Conservation (phyloP, 2,329 filamentous ascomycete genomes). For the Colletotrichum musicola region DNA sequence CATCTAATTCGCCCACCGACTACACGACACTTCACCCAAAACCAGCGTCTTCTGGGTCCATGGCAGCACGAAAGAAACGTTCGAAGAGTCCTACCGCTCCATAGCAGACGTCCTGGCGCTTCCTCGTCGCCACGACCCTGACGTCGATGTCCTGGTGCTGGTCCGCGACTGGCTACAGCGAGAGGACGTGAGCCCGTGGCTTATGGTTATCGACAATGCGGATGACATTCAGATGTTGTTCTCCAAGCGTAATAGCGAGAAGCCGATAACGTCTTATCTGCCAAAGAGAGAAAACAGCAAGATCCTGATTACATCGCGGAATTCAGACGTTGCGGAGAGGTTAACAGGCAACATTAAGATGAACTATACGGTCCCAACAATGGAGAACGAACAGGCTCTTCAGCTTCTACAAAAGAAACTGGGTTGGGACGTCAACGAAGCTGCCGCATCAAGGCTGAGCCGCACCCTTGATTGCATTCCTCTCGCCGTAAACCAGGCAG, state of each 20-base stretch:
- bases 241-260: not conserved
- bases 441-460: slow-evolving; percentile 8
- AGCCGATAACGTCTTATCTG: slow-evolving; percentile 38
- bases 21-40: slow-evolving; percentile 9
- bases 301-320: slow-evolving; percentile 40
- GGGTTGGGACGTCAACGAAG: slow-evolving; percentile 10
- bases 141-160: slow-evolving; percentile 31
- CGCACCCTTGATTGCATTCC: slow-evolving; percentile 48
- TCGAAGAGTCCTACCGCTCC: slow-evolving; percentile 36
- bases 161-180: slow-evolving; percentile 40
- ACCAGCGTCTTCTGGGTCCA: slow-evolving; percentile 40
- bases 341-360: slow-evolving; percentile 25
- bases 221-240: slow-evolving; percentile 28
- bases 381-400: slow-evolving; percentile 44
- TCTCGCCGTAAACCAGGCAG: slow-evolving; percentile 51
- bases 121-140: slow-evolving; percentile 30
- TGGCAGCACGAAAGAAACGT: slow-evolving; percentile 21
- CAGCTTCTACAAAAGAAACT: slow-evolving; percentile 44
- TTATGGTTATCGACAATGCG: slow-evolving; percentile 43
- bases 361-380: slow-evolving; percentile 33
- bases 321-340: slow-evolving; percentile 36
- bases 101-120: slow-evolving; percentile 32
- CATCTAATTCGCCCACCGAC: slow-evolving; percentile 36
- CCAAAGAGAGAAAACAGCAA: slow-evolving; percentile 37
- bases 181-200: slow-evolving; percentile 37